Conservation (phyloP, 75 land plant genomes). For the Gnetum montanum region DNA sequence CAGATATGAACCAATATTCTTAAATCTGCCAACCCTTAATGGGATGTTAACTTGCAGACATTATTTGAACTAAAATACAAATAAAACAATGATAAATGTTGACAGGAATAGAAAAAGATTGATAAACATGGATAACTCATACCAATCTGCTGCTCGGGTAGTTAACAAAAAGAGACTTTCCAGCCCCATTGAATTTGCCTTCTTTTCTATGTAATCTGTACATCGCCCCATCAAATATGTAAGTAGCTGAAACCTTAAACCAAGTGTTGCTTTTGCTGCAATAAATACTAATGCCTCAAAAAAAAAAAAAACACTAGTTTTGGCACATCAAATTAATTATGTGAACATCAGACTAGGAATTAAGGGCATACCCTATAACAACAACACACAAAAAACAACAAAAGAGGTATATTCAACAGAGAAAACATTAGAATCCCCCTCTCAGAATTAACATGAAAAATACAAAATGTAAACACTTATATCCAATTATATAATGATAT, state of each 20-base stretch:
- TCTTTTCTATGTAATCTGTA: constrained; percentile 93
- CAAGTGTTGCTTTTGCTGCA: background rate
- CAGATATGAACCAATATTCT: background rate
- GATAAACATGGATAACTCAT: constrained; percentile 1
- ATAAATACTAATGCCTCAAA: background rate
- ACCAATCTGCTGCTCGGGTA: constrained; percentile 94
- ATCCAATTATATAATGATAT: no score
- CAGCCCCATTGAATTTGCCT: constrained; percentile 58
- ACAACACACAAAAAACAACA: no score
- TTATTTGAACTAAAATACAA: no score
- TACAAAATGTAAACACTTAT: no score
- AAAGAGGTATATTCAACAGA: no score
- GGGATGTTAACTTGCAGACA: background rate
- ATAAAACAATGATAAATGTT: background rate
- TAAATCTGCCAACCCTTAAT: background rate
- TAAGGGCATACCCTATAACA: no score
- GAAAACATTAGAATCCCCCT: no score
- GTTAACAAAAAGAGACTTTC: constrained; percentile 77
- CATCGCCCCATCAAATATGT: background rate
- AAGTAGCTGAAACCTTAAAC: background rate
- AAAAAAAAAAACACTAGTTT: background rate
- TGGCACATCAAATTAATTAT: no score
- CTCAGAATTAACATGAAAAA: no score
- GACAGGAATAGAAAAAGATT: background rate
- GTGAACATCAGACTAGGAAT: no score